Base-by-base conservation (phyloP, 2,329 filamentous ascomycete genomes). In the Alternaria incomplexa region DNA sequence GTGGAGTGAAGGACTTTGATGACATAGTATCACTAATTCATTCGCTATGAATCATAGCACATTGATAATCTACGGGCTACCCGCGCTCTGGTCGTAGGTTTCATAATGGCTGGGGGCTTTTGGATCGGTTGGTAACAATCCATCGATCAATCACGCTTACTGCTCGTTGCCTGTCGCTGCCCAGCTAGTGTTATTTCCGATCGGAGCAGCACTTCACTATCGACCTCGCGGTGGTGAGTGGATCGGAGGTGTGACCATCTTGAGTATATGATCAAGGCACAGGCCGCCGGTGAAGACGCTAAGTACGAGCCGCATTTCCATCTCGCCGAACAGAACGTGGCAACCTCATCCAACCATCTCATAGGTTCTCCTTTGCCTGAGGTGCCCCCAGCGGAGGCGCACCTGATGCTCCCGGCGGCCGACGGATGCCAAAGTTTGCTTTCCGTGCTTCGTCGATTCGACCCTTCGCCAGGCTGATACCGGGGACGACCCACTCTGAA, bases 401-500 rank as follows among this genome's bases (percentile, higher is more conserved):
- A 17, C 40, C 44, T 20, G 64, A 54, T 30, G 64, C 58, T n/a
- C 74, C 77, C 62, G 77, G 77, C 26, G 77, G 77, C 28, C 71
- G 76, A 46, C 77, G 76, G 28, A 80, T 80, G 6, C 71, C 76
- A 54, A 66, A 70, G 17, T 67, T 66, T 23, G 71, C 63, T 61
- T 73, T 77, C 60, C 76, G 74, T 46, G 85, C 82, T 72, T 96
- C 90, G 78, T 98, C 96, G 40, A 97, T 90, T 70, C 90, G 90
- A 56, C 91, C 90, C 79, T 90, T 92, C 57, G 93, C 90, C 64
- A 98, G 84, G 64, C 91, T 95, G 77, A 99, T 96, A 1, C 91
- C 94, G 9, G 96, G 95, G 54, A 93, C 92, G 22, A 97, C 86
- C 95, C 96, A 98, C 65, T 90, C 89, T 40, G 91, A 89, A 79